Conservation (phyloP, 1,284 basidiomycete genomes). For the Ganoderma leucocontextum region DNA sequence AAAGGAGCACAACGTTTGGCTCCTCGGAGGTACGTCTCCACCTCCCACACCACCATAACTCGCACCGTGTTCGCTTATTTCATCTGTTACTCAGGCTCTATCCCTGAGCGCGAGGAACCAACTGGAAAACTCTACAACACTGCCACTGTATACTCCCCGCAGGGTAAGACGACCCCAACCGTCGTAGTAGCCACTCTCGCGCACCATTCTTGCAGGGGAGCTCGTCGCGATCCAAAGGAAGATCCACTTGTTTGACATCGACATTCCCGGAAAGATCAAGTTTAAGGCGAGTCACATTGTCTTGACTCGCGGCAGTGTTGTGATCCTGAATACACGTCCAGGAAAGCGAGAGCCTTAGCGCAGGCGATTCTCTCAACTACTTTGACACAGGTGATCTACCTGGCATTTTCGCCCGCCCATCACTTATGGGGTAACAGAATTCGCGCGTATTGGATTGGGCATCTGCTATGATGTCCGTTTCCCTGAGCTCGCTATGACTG, state of each 20-base stretch:
- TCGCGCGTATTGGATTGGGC: slow-evolving; percentile 89
- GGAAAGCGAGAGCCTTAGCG: slow-evolving; percentile 94
- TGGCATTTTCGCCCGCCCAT: background rate
- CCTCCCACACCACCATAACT: background rate
- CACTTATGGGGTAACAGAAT: slow-evolving; percentile 55
- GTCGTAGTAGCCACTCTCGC: background rate
- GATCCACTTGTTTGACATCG: slow-evolving; percentile 97
- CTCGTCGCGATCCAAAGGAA: slow-evolving; percentile 93
- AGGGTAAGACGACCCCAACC: slow-evolving; percentile 58
- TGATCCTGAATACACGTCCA: slow-evolving; percentile 43
- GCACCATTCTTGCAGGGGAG: slow-evolving; percentile 59
- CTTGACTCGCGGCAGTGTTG: slow-evolving; percentile 10
- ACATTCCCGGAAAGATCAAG: slow-evolving; percentile 95
- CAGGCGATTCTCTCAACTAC: slow-evolving; percentile 79
- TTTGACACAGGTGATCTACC: slow-evolving; percentile 82
- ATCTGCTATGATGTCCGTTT: slow-evolving; percentile 96
- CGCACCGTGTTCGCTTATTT: background rate
- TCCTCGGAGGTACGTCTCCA: slow-evolving; percentile 82
- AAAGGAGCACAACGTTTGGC: slow-evolving; percentile 83
- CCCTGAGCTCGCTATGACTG: slow-evolving; percentile 93
- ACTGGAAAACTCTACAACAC: slow-evolving; percentile 91
- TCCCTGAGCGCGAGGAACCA: slow-evolving; percentile 79
- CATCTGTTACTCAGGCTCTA: slow-evolving; percentile 67
- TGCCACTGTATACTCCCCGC: slow-evolving; percentile 88
- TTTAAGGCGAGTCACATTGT: slow-evolving; percentile 74